Conservation (phyloP, 2,329 filamentous ascomycete species). For the Ophiocordyceps robertsii region DNA sequence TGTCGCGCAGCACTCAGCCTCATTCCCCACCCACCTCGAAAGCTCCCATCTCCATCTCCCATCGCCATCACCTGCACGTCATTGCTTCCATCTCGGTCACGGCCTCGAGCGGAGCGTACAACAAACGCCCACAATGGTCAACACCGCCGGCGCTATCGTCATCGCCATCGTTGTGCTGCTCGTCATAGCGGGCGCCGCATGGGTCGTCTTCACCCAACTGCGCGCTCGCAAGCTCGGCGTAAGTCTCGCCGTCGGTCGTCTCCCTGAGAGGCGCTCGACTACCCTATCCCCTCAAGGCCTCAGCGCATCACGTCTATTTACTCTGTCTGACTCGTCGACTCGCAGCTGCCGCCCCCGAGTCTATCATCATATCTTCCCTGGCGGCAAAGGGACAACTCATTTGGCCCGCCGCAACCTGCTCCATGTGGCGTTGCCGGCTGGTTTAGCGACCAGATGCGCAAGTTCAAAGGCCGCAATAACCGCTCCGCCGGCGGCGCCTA, state of each 20-base stretch:
- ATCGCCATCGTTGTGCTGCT: conserved; percentile 56
- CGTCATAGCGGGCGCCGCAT: conserved; percentile 43
- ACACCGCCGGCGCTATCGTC: conserved; percentile 53
- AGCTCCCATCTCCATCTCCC: no score
- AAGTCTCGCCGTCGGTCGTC: conserved; percentile 17
- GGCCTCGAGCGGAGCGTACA: no score
- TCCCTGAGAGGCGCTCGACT: not conserved
- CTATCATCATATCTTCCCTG: conserved; percentile 62
- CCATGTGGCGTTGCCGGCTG: conserved; percentile 56
- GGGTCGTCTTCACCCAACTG: conserved; percentile 58
- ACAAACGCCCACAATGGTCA: conserved; percentile 29
- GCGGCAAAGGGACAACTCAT: conserved; percentile 31
- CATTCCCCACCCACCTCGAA: no score
- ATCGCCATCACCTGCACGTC: no score
- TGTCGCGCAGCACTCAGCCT: no score
- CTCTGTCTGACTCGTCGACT: not conserved
- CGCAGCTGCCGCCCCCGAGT: conserved; percentile 56
- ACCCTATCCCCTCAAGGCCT: no score
- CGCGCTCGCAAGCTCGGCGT: conserved; percentile 61
- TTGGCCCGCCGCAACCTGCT: conserved; percentile 39
- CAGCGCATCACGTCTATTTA: no score
- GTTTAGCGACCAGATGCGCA: conserved; percentile 52
- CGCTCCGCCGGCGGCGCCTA: conserved; percentile 59
- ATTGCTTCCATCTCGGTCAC: no score
- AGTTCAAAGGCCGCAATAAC: conserved; percentile 51